Percentiles rank a stretch among this genome's conserved stretches.
phyloP scores from a whole-genome alignment of 2,329 filamentous ascomycete species.

The Monosporascus cannonballus region DNA sequence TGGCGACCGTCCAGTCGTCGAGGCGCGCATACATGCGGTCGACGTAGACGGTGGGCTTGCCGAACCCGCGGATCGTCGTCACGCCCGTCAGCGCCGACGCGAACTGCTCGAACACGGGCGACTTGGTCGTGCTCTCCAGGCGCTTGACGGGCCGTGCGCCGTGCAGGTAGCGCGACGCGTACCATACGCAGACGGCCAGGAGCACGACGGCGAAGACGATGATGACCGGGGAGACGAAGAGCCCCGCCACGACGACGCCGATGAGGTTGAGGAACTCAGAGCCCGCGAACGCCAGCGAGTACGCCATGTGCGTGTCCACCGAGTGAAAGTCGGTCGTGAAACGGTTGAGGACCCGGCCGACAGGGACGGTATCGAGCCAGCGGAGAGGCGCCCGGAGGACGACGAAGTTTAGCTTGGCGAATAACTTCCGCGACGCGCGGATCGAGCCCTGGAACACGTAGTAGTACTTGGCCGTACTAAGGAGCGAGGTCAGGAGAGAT shows the following conservation, averaged over 20 bases:
- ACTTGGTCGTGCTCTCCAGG: slow-evolving; percentile 70
- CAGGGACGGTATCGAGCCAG: slow-evolving; percentile 74
- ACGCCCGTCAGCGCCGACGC: slow-evolving; percentile 67
- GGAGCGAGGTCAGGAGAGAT: slow-evolving; percentile 47
- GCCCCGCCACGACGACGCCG: slow-evolving; percentile 59
- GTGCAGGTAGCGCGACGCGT: slow-evolving; percentile 58
- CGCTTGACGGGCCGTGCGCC: slow-evolving; percentile 71
- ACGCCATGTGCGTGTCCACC: slow-evolving; percentile 62
- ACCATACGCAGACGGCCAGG: slow-evolving; percentile 49
- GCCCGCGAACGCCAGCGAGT: slow-evolving; percentile 55
- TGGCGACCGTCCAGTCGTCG: slow-evolving; percentile 60
- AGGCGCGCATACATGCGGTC: slow-evolving; percentile 64
- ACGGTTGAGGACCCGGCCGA: slow-evolving; percentile 70
- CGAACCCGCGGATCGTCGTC: slow-evolving; percentile 69
- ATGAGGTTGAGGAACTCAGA: slow-evolving; percentile 56
- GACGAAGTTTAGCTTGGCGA: slow-evolving; percentile 58
- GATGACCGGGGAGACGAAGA: slow-evolving; percentile 63
- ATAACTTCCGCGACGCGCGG: slow-evolving; percentile 62
- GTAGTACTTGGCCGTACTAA: slow-evolving; percentile 58
- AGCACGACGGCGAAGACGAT: slow-evolving; percentile 56
- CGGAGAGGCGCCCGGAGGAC: slow-evolving; percentile 68
- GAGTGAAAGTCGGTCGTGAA: slow-evolving; percentile 73
- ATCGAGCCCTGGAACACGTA: slow-evolving; percentile 61
- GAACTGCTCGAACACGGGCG: slow-evolving; percentile 76
- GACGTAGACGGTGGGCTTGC: slow-evolving; percentile 60